Percentiles rank a stretch among this genome's conserved stretches.
These are phyloP conservation scores for Polysphondylium violaceum DNA, from an alignment of 78 protist species.

Conservation along the genomic window DNA sequence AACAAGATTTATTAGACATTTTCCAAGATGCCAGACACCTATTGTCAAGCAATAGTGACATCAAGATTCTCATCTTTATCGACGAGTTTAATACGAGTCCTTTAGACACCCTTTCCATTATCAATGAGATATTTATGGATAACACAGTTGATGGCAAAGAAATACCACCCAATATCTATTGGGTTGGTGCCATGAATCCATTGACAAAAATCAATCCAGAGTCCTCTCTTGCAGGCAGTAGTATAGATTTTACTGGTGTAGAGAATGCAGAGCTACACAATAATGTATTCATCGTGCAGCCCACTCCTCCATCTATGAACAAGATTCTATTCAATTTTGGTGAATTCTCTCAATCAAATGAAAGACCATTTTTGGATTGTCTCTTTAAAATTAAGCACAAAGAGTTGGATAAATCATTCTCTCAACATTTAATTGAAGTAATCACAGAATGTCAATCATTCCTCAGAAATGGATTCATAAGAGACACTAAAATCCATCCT, in stretches of 20 bases:
- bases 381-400: slow-evolving; percentile 26
- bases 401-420: neutral
- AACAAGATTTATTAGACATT: neutral
- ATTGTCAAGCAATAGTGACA: neutral
- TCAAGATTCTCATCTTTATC: slow-evolving; percentile 61
- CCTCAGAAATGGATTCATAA: neutral
- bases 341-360: slow-evolving; percentile 33
- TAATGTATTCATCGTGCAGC: slow-evolving; percentile 49
- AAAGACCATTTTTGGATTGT: slow-evolving; percentile 34
- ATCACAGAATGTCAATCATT: slow-evolving; percentile 29
- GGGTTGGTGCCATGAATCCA: slow-evolving; percentile 85
- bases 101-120: slow-evolving; percentile 45
- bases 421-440: neutral
- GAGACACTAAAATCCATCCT: slow-evolving; percentile 25
- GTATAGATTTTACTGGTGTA: slow-evolving; percentile 65
- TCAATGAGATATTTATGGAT: slow-evolving; percentile 85
- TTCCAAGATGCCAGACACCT: slow-evolving; percentile 32
- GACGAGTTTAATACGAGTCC: slow-evolving; percentile 82
- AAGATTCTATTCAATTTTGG: slow-evolving; percentile 51
- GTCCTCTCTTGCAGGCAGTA: neutral
- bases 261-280: neutral
- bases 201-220: neutral
- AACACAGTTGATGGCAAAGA: slow-evolving; percentile 68
- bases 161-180: slow-evolving; percentile 70
- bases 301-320: slow-evolving; percentile 72